These are phyloP conservation scores for Triglochin maritima DNA, from an alignment of 106 monocot species.

Conservation along the genomic window DNA sequence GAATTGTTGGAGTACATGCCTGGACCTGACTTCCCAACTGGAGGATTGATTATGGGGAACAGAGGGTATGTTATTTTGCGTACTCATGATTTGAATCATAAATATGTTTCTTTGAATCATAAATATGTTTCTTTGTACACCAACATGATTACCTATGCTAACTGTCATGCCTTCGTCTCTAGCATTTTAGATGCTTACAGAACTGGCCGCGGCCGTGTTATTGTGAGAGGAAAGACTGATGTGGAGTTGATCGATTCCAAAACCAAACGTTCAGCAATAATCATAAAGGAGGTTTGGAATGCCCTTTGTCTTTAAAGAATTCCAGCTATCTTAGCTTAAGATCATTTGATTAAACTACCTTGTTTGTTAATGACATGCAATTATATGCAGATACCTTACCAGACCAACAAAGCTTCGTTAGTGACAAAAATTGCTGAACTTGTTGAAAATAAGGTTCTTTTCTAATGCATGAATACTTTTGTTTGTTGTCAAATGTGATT, in stretches of 20 bases:
- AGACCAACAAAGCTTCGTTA: constrained; percentile 83
- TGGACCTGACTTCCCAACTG: constrained; percentile 98
- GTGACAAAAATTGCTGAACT: constrained; percentile 94
- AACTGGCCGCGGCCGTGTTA: constrained; percentile 77
- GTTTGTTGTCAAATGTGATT: neutral
- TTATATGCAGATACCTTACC: constrained; percentile 76
- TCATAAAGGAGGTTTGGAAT: constrained; percentile 73
- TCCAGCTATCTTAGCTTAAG: neutral
- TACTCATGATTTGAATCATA: neutral
- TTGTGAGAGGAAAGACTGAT: constrained; percentile 94
- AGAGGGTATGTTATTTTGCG: constrained; percentile 36
- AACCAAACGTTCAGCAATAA: constrained; percentile 62
- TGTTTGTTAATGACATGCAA: neutral
- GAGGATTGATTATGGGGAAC: constrained; percentile 93
- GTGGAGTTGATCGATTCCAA: constrained; percentile 76
- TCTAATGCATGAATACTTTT: neutral
- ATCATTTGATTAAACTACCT: neutral
- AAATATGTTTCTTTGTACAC: neutral
- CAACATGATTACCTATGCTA: no score
- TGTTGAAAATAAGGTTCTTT: constrained; percentile 84
- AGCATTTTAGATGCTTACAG: constrained; percentile 97
- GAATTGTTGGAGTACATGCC: constrained; percentile 97
- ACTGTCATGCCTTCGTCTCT: constrained; percentile 8
- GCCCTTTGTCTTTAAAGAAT: neutral
- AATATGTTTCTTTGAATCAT: neutral